Base-by-base conservation (phyloP, 1,139 yeast genomes). In the Ogataea hybrid region DNA sequence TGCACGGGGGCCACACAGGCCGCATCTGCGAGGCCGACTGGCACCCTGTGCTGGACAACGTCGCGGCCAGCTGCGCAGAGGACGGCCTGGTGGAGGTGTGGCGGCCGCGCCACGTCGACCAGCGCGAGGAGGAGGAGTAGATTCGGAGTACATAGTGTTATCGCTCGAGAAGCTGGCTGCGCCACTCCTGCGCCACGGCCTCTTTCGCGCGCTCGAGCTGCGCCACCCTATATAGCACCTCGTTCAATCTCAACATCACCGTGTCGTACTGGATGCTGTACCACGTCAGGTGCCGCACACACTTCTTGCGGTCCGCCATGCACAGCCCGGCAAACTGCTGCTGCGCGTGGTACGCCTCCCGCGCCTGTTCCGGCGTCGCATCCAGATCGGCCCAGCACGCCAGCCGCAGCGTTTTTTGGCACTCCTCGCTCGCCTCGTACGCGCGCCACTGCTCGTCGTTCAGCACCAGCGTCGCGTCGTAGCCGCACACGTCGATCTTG, bases 281-380 rank as follows among this genome's bases (percentile, higher is more conserved):
- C 95, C 95, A 86, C 0, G 84, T 81, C 36, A 70, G 69, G 55
- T 86, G 95, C 37, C 78, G 73, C 0, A 90, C 15, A 14, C 15
- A 14, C 15, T 14, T 14, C 15, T 14, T 14, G 15, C 15, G 15
- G 15, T 14, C 15, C 15, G 15, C 15, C 15, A 14, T 14, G 15
- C 15, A 14, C 15, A 14, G 15, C 15, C 15, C 15, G 15, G 15
- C 15, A 14, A 14, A 14, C 15, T 14, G 15, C 15, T 14, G 15
- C 15, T 14, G 15, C 15, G 15, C 15, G 15, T 14, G 15, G 15
- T 14, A 14, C 15, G 15, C 15, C 15, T 14, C 15, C 15, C 15
- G 15, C 15, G 15, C 15, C 15, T 14, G 15, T 14, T 14, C 15
- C 3, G 15, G 15, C 15, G 15, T 14, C 15, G 15, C 15, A 14